phyloP scores from a whole-genome alignment of 305 asterid species.

The Fraxinus angustifolia region DNA sequence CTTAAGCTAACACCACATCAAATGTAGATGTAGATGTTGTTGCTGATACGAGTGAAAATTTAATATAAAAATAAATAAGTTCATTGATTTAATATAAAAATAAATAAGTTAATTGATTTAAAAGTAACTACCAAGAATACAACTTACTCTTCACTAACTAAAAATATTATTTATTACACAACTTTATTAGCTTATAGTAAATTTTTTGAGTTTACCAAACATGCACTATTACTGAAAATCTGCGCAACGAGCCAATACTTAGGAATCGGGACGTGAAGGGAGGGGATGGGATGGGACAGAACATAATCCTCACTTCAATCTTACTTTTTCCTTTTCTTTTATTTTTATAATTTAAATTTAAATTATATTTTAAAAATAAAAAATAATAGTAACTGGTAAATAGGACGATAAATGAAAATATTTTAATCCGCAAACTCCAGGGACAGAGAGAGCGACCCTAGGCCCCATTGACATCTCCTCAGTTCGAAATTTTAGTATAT shows the following conservation, averaged over 20 bases:
- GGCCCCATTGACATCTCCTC: not conserved
- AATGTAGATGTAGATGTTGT: not conserved
- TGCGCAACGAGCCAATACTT: not conserved
- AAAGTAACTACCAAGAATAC: not conserved
- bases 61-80: not conserved
- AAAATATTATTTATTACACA: not conserved
- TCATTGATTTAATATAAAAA: not conserved
- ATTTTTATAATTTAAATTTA: not conserved
- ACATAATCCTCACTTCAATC: not conserved
- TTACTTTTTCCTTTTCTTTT: not conserved
- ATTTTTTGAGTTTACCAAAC: not conserved
- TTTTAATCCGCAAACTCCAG: not conserved
- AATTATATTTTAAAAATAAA: not conserved
- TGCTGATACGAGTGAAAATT: not conserved
- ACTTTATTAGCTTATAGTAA: not conserved
- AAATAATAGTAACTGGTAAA: not conserved
- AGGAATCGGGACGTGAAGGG: not conserved
- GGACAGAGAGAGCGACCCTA: not conserved
- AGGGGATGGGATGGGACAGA: not conserved
- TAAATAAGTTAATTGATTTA: not conserved
- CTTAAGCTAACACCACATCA: not conserved
- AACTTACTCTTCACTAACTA: not conserved
- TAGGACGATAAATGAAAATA: not conserved
- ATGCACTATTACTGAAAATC: not conserved
- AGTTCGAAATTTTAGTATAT: not conserved